Percentiles rank a stretch among this genome's conserved stretches.
phyloP scores from a whole-genome alignment of 2,329 filamentous ascomycete genomes.

The Madurella mycetomatis region DNA sequence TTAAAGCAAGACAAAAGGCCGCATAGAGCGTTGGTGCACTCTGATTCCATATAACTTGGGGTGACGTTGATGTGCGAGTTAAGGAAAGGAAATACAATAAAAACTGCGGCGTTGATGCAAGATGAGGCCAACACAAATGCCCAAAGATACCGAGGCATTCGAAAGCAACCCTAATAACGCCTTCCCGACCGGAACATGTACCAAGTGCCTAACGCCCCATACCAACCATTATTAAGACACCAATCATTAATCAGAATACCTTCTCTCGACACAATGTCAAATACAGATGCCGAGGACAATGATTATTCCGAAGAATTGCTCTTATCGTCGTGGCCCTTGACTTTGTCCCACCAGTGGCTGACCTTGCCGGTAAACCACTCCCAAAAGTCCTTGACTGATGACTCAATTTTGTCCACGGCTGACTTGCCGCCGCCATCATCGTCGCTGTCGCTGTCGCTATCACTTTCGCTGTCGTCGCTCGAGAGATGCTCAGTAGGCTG shows the following conservation, averaged over 20 bases:
- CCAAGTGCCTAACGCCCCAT: too few relatives aligned
- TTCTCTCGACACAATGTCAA: not conserved
- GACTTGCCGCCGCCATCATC: slow-evolving; percentile 21
- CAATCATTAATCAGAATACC: not conserved
- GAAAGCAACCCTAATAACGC: too few relatives aligned
- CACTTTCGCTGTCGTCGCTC: slow-evolving; percentile 6
- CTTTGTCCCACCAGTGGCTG: slow-evolving; percentile 42
- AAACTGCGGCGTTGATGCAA: too few relatives aligned
- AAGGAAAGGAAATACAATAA: too few relatives aligned
- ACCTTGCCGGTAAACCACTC: slow-evolving; percentile 50
- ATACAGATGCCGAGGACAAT: not conserved
- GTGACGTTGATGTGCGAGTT: too few relatives aligned
- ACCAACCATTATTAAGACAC: too few relatives aligned
- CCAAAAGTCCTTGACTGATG: slow-evolving; percentile 40
- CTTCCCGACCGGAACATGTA: too few relatives aligned
- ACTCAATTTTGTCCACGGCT: slow-evolving; percentile 30
- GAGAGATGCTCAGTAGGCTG: slow-evolving; percentile 20
- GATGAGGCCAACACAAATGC: too few relatives aligned
- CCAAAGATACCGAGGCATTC: too few relatives aligned
- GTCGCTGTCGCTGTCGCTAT: slow-evolving; percentile 13
- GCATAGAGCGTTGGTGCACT: too few relatives aligned
- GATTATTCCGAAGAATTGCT: not conserved
- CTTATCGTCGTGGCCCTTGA: slow-evolving; percentile 28
- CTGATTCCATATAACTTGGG: too few relatives aligned
- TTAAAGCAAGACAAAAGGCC: too few relatives aligned